phyloP scores from a whole-genome alignment of 2,329 filamentous ascomycete genomes.

The Fusarium cyanostomum region DNA sequence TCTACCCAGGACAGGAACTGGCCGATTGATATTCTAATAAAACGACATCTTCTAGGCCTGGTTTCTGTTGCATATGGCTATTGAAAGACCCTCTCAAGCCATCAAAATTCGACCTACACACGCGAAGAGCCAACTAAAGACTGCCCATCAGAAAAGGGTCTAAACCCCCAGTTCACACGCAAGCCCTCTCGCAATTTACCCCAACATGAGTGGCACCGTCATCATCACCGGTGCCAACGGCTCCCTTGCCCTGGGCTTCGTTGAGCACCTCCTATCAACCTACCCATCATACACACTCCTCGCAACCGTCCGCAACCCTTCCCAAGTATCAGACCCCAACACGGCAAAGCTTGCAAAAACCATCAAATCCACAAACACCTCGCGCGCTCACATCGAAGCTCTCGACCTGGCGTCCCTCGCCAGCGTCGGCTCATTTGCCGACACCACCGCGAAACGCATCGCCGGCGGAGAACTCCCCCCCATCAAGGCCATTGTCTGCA shows the following conservation, averaged over 20 bases:
- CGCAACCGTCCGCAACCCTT: conserved; percentile 47
- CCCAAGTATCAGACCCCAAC: conserved; percentile 41
- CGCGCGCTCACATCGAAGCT: conserved; percentile 13
- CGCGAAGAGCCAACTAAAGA: neutral
- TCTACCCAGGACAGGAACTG: too few relatives aligned
- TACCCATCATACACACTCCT: conserved; percentile 42
- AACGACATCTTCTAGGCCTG: neutral
- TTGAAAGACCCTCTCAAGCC: too few relatives aligned
- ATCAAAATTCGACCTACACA: too few relatives aligned
- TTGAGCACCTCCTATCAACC: conserved; percentile 16
- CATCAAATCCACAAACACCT: conserved; percentile 8
- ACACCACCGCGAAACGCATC: neutral
- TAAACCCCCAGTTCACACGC: neutral
- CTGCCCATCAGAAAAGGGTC: neutral
- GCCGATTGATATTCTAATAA: neutral
- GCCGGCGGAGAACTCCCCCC: conserved; percentile 9
- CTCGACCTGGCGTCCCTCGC: conserved; percentile 27
- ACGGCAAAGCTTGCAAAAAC: conserved; percentile 41
- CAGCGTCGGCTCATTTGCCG: conserved; percentile 12
- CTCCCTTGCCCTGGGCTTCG: conserved; percentile 38
- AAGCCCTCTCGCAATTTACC: neutral
- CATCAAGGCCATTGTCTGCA: conserved; percentile 33
- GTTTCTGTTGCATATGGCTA: too few relatives aligned
- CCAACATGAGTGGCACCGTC: conserved; percentile 46
- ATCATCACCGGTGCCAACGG: conserved; percentile 52